A percentile compares a stretch with the other conserved stretches of the same genome.
Evolutionary conservation across 2,329 filamentous ascomycete species (phyloP).

Genomic region (Nannizziopsis arthrosporioides): DNA sequence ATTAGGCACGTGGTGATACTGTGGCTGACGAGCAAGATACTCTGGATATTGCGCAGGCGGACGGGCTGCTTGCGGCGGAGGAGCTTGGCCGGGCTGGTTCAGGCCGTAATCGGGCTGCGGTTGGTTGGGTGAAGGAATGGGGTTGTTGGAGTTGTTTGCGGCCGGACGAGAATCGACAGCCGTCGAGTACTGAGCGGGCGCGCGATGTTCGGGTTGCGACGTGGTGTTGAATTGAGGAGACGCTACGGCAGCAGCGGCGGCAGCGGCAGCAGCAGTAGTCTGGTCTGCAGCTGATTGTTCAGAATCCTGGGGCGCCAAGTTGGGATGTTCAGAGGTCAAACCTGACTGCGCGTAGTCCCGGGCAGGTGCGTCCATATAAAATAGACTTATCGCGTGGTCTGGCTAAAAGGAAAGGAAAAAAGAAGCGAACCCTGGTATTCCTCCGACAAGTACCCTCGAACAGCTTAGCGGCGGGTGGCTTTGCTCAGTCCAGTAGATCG

Average conservation of each 20-base stretch:
- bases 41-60: conserved; percentile 52
- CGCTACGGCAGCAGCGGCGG: conserved; percentile 13
- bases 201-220: conserved; percentile 29
- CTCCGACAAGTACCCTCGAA: conserved; percentile 12
- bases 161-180: conserved; percentile 63
- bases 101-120: conserved; percentile 82
- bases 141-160: conserved; percentile 33
- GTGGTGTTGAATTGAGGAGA: conserved; percentile 24
- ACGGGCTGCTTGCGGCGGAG: conserved; percentile 13
- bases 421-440: conserved; percentile 1
- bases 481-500: conserved; percentile 11
- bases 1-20: conserved; percentile 63
- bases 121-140: conserved; percentile 63
- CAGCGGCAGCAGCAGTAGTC: conserved; percentile 54
- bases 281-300: conserved; percentile 81
- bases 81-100: conserved; percentile 57
- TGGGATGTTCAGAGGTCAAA: conserved; percentile 55
- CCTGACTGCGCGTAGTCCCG: conserved; percentile 76
- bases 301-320: conserved; percentile 54
- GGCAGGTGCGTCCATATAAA: conserved; percentile 47
- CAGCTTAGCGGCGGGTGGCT: conserved; percentile 9
- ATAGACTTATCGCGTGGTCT: conserved; percentile 12
- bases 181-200: conserved; percentile 57
- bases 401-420: conserved; percentile 2
- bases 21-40: conserved; percentile 62